Conservation (phyloP, 352 stramenopile genomes). For the Phytophthora meadii region DNA sequence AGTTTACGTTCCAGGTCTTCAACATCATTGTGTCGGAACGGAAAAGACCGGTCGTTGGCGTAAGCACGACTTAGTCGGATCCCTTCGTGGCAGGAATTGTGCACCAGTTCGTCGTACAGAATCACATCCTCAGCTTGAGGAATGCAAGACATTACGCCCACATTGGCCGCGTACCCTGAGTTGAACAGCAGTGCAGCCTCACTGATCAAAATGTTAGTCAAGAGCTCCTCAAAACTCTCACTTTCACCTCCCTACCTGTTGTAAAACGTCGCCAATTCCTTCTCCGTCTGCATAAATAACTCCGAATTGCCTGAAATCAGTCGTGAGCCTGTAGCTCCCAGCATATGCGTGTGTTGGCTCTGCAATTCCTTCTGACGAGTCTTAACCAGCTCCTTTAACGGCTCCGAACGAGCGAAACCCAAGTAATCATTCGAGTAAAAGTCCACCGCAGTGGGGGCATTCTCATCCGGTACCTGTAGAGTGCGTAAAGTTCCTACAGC, state of each 20-base stretch:
- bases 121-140: constrained; percentile 90
- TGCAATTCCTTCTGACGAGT: constrained; percentile 52
- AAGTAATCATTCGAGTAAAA: constrained; percentile 99
- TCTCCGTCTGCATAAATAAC: constrained; percentile 92
- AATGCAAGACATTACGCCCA: constrained; percentile 94
- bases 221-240: constrained; percentile 2
- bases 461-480: constrained; percentile 39
- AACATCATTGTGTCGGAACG: constrained; percentile 91
- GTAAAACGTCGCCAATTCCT: constrained; percentile 87
- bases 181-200: constrained; percentile 95
- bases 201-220: constrained; percentile 37
- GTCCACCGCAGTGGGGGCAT: constrained; percentile 69
- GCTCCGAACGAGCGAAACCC: constrained; percentile 84
- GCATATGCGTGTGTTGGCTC: constrained; percentile 20
- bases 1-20: constrained; percentile 75
- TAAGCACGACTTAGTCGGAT: constrained; percentile 87
- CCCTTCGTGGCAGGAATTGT: constrained; percentile 97
- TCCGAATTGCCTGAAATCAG: constrained; percentile 95
- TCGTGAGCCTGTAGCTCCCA: constrained; percentile 90
- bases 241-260: constrained; percentile 44
- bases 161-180: constrained; percentile 97
- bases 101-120: constrained; percentile 96
- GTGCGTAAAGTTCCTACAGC: constrained; percentile 63
- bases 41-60: constrained; percentile 44
- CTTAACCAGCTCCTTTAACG: constrained; percentile 63